phyloP scores from a whole-genome alignment of 306 rosid genomes.

The Fagus sylvatica region DNA sequence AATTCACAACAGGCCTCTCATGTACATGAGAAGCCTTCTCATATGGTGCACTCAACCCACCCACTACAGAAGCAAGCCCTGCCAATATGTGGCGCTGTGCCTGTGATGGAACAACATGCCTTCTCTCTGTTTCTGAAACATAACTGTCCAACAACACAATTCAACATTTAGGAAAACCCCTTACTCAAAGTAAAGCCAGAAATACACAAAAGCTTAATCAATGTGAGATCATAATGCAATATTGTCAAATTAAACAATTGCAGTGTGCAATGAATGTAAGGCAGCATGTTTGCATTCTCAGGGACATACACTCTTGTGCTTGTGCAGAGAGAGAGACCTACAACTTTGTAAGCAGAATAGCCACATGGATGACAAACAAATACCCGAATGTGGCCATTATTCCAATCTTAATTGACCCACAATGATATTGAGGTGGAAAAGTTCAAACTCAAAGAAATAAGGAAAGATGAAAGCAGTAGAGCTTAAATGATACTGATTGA shows the following conservation, averaged over 20 bases:
- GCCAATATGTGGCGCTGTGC: constrained; percentile 96
- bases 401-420: not conserved
- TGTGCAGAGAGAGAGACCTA: not conserved
- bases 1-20: constrained; percentile 87
- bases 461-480: not conserved
- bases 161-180: not conserved
- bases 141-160: constrained; percentile 60
- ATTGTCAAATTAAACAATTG: not conserved
- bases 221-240: not conserved
- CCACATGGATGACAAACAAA: not conserved
- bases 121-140: constrained; percentile 87
- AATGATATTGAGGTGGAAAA: not conserved
- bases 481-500: not conserved
- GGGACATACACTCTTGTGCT: not conserved
- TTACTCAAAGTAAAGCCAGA: not conserved
- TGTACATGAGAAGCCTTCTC: constrained; percentile 94
- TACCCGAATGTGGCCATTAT: not conserved
- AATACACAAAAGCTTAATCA: not conserved
- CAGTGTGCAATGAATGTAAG: not conserved
- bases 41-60: constrained; percentile 93
- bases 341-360: not conserved
- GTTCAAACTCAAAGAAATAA: not conserved
- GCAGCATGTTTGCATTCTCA: not conserved
- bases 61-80: constrained; percentile 89
- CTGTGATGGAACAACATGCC: constrained; percentile 72